Base-by-base conservation (phyloP, 371 early-diverging fungal genomes). In the Mucor lusitanicus region DNA sequence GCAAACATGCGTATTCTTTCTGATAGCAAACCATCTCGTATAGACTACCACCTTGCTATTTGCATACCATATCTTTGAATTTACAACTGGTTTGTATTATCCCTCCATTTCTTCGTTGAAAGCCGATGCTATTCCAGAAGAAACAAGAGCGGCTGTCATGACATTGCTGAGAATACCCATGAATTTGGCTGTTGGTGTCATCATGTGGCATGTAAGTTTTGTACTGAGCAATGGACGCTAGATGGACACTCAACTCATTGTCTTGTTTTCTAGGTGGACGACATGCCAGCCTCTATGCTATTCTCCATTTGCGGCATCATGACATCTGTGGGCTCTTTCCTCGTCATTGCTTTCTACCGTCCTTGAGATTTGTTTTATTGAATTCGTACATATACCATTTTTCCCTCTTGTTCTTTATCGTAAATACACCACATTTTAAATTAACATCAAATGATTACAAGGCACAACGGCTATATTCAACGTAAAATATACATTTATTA, bases 61-160 rank as follows among this genome's bases (percentile, higher is more conserved):
- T 2, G 72, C 77, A 9, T 83, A 71, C 28, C 84, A 83, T 40
- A 30, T 79, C 1, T 94, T 92, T 72, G 93, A 94, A 72, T 77
- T 88, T 58, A 81, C 85, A 17, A 90, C 88, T 25, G 94, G 94
- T n/a, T 65, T 92, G 39, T 92, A 91, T 72, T 92, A 90, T 71
- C 93, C 94, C 7, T 72, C 87, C 11, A 84, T 92, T 59, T 88
- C 88, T 1, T 87, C 90, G 0, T 59, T 94, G 15, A 86, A 89
- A 30, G 87, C 89, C 19, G 81, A 87, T 63, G 73, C 78, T 19
- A 88, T 94, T 48, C 92, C 92, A 9, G 92, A 92, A 76, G 89
- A 86, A 48, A 86, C 87, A 59, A 76, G 93, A 39, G 85, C 92
- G 11, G 89, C 90, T 19, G 83, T 94, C 33, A 91, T 91, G 90